A percentile compares a stretch with the other conserved stretches of the same genome.
Evolutionary conservation across 805 yeast species (phyloP).

Genomic region (Nakazawaea ernobii): DNA sequence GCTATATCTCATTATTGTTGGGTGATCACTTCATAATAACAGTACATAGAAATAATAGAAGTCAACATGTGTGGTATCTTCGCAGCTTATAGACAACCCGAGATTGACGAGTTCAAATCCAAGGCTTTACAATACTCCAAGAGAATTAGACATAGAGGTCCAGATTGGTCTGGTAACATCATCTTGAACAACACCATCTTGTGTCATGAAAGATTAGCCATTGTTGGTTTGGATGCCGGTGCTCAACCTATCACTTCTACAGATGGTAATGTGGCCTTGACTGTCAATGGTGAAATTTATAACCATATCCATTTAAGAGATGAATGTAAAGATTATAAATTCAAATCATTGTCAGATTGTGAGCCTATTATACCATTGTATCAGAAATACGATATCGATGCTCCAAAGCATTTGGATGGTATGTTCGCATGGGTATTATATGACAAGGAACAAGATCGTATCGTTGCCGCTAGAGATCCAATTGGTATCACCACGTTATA

Average conservation of each 20-base stretch:
- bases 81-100: conserved; percentile 82
- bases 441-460: conserved; percentile 79
- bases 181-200: conserved; percentile 74
- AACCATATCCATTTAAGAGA: conserved; percentile 90
- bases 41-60: neutral
- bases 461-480: conserved; percentile 97
- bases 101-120: conserved; percentile 74
- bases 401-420: conserved; percentile 93
- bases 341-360: conserved; percentile 89
- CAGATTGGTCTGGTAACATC: conserved; percentile 96
- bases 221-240: conserved; percentile 95
- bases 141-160: conserved; percentile 97
- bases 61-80: conserved; percentile 92
- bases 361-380: conserved; percentile 95
- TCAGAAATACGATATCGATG: conserved; percentile 79
- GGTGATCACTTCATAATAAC: neutral
- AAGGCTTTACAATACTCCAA: conserved; percentile 87
- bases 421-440: conserved; percentile 95
- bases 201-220: conserved; percentile 94
- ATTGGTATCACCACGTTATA: conserved; percentile 95
- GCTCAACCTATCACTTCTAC: conserved; percentile 92
- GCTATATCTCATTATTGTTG: no score
- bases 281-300: conserved; percentile 98
- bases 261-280: conserved; percentile 66
- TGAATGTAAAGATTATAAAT: conserved; percentile 65